A percentile compares a stretch with the other conserved stretches of the same genome.
phyloP scores from a whole-genome alignment of 179 eudicot genomes.

The Kewa caespitosa region DNA sequence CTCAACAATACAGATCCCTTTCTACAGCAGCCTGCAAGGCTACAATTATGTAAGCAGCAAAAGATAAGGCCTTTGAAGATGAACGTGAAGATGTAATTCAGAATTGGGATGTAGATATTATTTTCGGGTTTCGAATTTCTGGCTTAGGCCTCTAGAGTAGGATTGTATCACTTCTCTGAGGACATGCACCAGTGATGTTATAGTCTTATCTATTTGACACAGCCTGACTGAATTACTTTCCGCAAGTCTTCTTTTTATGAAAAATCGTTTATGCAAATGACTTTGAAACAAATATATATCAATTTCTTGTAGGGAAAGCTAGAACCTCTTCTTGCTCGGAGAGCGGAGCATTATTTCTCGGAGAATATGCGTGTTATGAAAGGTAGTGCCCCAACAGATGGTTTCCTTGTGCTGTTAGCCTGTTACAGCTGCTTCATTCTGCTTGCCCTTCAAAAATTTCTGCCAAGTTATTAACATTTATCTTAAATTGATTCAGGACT shows the following conservation, averaged over 20 bases:
- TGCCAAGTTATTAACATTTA: not conserved
- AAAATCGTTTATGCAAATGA: not conserved
- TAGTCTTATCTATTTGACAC: no score
- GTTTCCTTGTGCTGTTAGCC: not conserved
- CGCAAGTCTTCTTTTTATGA: not conserved
- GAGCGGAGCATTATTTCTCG: slow-evolving; percentile 96
- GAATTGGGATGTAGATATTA: no score
- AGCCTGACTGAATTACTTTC: no score
- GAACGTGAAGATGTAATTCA: no score
- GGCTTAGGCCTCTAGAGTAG: no score
- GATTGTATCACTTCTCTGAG: no score
- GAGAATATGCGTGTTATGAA: slow-evolving; percentile 76
- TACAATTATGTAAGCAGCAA: no score
- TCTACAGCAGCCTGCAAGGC: no score
- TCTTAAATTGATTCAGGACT: slow-evolving; percentile 49
- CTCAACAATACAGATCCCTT: no score
- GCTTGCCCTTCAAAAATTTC: not conserved
- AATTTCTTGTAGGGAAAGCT: slow-evolving; percentile 53
- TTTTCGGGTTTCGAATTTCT: no score
- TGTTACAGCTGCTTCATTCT: slow-evolving; percentile 3
- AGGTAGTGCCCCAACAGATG: slow-evolving; percentile 38
- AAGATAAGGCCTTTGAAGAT: no score
- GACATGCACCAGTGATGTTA: no score
- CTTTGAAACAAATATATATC: not conserved
- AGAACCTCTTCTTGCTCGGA: slow-evolving; percentile 69